Evolutionary conservation across 805 yeast genomes (phyloP).

Genomic region (Geotrichum ghanense): DNA sequence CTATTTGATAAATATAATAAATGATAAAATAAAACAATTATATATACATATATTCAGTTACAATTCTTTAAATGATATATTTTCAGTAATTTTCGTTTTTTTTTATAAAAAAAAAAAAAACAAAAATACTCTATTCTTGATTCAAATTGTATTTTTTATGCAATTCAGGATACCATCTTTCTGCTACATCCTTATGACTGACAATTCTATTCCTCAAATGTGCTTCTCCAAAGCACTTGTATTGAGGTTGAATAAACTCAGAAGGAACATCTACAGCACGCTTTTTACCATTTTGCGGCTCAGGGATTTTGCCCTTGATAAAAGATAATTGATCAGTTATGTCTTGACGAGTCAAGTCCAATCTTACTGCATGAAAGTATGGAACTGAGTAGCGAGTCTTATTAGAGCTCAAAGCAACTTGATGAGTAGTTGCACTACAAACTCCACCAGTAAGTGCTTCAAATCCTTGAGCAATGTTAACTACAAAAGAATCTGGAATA

Average conservation of each 20-base stretch:
- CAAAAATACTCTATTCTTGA: neutral
- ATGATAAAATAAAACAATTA: too few species aligned
- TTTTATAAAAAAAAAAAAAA: too few species aligned
- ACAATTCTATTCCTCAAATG: slow-evolving; percentile 31
- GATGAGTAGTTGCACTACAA: slow-evolving; percentile 49
- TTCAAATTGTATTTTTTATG: slow-evolving; percentile 16
- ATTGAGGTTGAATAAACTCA: slow-evolving; percentile 23
- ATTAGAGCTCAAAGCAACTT: slow-evolving; percentile 29
- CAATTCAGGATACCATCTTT: slow-evolving; percentile 30
- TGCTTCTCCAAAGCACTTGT: slow-evolving; percentile 29
- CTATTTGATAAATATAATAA: too few species aligned
- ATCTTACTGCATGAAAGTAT: slow-evolving; percentile 33
- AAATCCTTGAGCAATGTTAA: slow-evolving; percentile 49
- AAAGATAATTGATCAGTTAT: slow-evolving; percentile 17
- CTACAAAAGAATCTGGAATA: slow-evolving; percentile 37
- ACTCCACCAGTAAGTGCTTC: slow-evolving; percentile 49
- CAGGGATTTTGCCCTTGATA: slow-evolving; percentile 20
- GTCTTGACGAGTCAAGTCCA: slow-evolving; percentile 22
- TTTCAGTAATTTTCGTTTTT: neutral
- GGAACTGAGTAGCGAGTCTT: slow-evolving; percentile 32
- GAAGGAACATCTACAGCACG: slow-evolving; percentile 21
- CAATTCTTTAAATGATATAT: neutral
- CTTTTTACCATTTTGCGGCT: slow-evolving; percentile 18
- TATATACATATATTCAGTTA: too few species aligned
- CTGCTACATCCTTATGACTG: slow-evolving; percentile 31